Conservation (phyloP, 441 rosid genomes). For the Manihot esculenta region DNA sequence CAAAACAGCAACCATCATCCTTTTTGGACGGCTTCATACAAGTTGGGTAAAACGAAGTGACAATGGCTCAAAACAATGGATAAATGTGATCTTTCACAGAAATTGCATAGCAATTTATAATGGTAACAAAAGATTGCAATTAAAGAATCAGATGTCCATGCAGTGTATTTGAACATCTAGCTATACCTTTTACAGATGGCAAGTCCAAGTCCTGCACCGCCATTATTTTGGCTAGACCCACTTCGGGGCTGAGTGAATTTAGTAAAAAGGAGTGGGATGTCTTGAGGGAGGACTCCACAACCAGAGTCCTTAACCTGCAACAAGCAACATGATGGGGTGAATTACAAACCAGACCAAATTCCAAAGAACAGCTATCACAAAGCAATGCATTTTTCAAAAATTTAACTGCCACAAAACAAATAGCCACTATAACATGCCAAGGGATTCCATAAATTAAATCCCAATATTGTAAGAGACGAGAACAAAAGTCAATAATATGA, state of each 20-base stretch:
- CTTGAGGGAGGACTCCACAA: slow-evolving; percentile 73
- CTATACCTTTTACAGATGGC: slow-evolving; percentile 82
- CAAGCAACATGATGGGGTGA: slow-evolving; percentile 15
- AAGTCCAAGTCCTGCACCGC: slow-evolving; percentile 80
- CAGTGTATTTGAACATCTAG: neutral
- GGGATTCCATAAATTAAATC: slow-evolving; percentile 12
- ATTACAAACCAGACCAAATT: slow-evolving; percentile 6
- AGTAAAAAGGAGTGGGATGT: slow-evolving; percentile 60
- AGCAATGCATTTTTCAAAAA: neutral
- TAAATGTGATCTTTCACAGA: too few relatives aligned
- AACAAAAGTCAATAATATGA: slow-evolving; percentile 3
- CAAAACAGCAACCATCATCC: neutral
- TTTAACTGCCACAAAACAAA: neutral
- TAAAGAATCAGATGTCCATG: neutral
- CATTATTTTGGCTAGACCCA: slow-evolving; percentile 45
- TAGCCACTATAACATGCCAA: neutral
- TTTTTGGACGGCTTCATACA: neutral
- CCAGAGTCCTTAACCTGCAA: slow-evolving; percentile 87
- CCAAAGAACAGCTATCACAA: neutral
- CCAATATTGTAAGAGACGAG: neutral
- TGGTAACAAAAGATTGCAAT: neutral
- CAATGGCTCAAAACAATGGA: neutral
- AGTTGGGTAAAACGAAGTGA: neutral
- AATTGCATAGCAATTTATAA: neutral
- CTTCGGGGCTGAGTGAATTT: slow-evolving; percentile 58